Conservation (phyloP, 192 early-diverging fungal genomes). For the Coemansia sp. region DNA sequence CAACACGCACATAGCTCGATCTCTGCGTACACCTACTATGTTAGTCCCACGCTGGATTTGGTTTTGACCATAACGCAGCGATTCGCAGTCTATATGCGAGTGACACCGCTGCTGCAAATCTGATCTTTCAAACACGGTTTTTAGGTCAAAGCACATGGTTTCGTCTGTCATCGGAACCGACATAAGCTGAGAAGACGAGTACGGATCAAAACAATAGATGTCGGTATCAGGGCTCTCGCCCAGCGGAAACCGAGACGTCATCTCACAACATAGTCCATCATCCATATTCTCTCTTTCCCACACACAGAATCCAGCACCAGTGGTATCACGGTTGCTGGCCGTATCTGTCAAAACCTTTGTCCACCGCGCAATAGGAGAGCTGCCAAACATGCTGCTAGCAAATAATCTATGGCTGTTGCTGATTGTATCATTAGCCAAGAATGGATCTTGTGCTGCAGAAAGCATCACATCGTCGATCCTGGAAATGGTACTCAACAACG, state of each 20-base stretch:
- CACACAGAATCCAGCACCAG: constrained; percentile 25
- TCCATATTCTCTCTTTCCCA: constrained; percentile 20
- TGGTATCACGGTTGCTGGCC: constrained; percentile 18
- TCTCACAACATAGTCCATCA: constrained; percentile 52
- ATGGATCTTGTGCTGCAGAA: background rate
- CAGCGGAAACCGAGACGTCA: constrained; percentile 33
- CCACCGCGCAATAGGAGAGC: constrained; percentile 30
- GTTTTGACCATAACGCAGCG: background rate
- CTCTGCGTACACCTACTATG: background rate
- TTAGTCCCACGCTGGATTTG: background rate
- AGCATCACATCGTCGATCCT: constrained; percentile 37
- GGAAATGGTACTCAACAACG: constrained; percentile 24
- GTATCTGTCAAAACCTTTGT: constrained; percentile 29
- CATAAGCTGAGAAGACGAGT: background rate
- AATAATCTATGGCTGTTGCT: background rate
- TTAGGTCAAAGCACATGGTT: constrained; percentile 38
- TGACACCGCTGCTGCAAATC: constrained; percentile 16
- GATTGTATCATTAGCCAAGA: background rate
- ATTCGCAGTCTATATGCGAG: constrained; percentile 19
- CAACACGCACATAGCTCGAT: constrained; percentile 16
- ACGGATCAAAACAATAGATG: constrained; percentile 40
- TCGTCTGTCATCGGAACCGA: background rate
- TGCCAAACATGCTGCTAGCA: background rate
- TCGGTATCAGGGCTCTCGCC: constrained; percentile 46
- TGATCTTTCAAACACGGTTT: constrained; percentile 18